Base-by-base conservation (phyloP, 2,329 filamentous ascomycete species). In the Colletotrichum spaethianum region DNA sequence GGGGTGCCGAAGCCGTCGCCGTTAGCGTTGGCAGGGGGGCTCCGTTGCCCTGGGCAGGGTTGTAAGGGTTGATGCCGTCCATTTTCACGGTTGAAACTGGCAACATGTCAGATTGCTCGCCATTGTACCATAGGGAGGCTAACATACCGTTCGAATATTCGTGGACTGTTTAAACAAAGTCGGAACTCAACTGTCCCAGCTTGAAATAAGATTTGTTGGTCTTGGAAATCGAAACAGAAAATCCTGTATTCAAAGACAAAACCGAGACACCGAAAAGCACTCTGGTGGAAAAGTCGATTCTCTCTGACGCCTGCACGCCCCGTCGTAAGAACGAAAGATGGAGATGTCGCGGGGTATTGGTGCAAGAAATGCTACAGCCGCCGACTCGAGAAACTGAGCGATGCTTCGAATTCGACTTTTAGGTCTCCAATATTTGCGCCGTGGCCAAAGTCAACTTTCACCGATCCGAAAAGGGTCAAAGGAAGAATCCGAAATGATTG, bases 251-350 rank as follows among this genome's bases (percentile, higher is more conserved):
- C 77, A 82, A 79, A 81, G 78, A 79, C 74, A 78, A 79, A 77
- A 76, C 77, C 78, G 76, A 79, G 77, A 82, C 79, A 81, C 78
- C 78, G 78, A 80, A 81, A 80, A 77, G 76, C 77, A 79, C 79
- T 78, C 65, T 79, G 61, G 79, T 78, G 78, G 78, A 36, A 79
- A 80, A 75, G 77, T 79, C 78, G 79, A 76, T 75, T 81, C 76
- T 81, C 76, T 77, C 46, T 79, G 79, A 84, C 81, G 80, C 82
- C 82, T 77, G 80, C 81, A 83, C 82, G 81, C 82, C 81, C 76
- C 78, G 77, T 77, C 55, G 74, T 76, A 68, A 55, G 62, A 69
- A 75, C 77, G 60, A 67, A 65, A 74, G 53, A 61, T 71, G 31
- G 67, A 74, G 53, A 63, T 69, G 53, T 55, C 56, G 63, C 59